Conservation (phyloP, 257 asterid species). For the Fraxinus excelsior region DNA sequence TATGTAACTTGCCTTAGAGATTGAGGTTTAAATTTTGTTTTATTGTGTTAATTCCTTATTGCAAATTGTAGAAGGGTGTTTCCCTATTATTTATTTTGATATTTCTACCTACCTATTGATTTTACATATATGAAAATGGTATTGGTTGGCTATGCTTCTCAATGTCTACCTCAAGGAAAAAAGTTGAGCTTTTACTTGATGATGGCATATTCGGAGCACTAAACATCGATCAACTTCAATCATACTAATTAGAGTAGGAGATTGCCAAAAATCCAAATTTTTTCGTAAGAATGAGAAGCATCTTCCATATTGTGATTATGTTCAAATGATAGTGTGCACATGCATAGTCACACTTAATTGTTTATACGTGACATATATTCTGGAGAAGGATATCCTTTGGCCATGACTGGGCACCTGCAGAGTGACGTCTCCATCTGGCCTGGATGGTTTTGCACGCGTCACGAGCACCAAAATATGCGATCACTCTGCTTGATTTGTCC, state of each 20-base stretch:
- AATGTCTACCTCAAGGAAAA: background rate
- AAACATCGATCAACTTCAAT: slow-evolving; percentile 4
- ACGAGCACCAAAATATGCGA: slow-evolving; percentile 73
- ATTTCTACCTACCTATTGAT: no score
- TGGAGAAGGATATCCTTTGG: slow-evolving; percentile 74
- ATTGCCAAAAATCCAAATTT: background rate
- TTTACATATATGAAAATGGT: no score
- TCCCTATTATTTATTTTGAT: no score
- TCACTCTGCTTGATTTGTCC: slow-evolving; percentile 80
- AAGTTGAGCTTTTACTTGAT: background rate
- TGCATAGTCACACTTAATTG: background rate
- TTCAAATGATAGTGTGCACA: background rate
- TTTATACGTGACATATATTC: slow-evolving; percentile 50
- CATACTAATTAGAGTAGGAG: background rate
- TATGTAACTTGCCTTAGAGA: no score
- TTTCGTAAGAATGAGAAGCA: background rate
- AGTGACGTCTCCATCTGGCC: slow-evolving; percentile 90
- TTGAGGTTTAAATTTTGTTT: no score
- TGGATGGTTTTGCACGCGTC: slow-evolving; percentile 97
- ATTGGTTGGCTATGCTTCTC: no score
- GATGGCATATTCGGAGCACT: background rate
- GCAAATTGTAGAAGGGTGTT: no score
- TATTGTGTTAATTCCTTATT: no score
- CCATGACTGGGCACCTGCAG: slow-evolving; percentile 90
- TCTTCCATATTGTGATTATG: background rate